phyloP scores from a whole-genome alignment of 257 asterid genomes.

The Sherardia arvensis region DNA sequence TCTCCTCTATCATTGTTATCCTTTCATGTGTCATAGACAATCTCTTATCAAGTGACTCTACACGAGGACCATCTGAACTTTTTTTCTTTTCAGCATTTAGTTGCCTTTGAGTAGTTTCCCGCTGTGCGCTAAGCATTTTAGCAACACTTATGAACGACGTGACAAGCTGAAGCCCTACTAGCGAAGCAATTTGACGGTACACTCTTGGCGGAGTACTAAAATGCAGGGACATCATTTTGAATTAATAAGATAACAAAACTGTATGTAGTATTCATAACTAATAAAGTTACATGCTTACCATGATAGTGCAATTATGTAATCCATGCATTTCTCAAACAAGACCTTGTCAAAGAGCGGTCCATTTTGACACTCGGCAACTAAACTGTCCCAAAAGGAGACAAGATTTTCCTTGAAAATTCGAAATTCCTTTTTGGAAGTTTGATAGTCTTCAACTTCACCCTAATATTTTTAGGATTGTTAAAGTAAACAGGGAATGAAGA shows the following conservation, averaged over 20 bases:
- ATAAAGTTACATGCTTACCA: constrained; percentile 49
- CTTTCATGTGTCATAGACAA: constrained; percentile 73
- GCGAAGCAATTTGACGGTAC: constrained; percentile 84
- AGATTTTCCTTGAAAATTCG: constrained; percentile 91
- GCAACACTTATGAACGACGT: constrained; percentile 91
- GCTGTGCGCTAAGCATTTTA: constrained; percentile 71
- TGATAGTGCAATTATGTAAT: constrained; percentile 93
- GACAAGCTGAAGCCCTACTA: constrained; percentile 97
- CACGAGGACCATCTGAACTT: constrained; percentile 66
- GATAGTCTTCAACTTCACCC: constrained; percentile 96
- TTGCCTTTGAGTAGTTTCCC: constrained; percentile 96
- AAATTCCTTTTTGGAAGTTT: constrained; percentile 78
- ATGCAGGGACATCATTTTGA: constrained; percentile 18
- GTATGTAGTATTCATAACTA: not conserved
- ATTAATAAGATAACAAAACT: constrained; percentile 14
- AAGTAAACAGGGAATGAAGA: constrained; percentile 23
- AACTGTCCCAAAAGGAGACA: constrained; percentile 69
- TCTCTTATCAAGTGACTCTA: constrained; percentile 82
- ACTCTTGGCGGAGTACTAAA: constrained; percentile 95
- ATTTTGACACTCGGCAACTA: constrained; percentile 85
- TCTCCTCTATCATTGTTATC: constrained; percentile 77
- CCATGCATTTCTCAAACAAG: constrained; percentile 83
- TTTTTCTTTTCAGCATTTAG: constrained; percentile 92
- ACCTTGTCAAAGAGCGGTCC: constrained; percentile 87
- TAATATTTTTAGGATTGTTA: constrained; percentile 30